phyloP scores from a whole-genome alignment of 768 basidiomycete genomes.

The Paxillus involutus region DNA sequence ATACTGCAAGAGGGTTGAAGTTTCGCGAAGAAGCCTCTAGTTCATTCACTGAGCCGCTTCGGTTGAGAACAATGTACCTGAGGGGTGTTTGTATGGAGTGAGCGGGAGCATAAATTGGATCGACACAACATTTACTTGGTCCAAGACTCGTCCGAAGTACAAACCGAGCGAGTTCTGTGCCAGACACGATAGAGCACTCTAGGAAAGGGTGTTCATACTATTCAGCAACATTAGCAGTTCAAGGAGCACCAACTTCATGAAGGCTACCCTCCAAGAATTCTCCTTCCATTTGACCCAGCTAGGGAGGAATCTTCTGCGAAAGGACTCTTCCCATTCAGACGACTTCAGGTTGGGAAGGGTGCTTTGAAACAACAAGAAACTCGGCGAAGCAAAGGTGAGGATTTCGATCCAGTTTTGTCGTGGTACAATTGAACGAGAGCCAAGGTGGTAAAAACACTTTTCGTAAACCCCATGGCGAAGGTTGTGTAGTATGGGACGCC shows the following conservation, averaged over 20 bases:
- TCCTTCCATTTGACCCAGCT: constrained; percentile 75
- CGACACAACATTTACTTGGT: constrained; percentile 54
- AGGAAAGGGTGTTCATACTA: constrained; percentile 10
- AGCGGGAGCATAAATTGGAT: background rate
- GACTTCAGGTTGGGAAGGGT: constrained; percentile 68
- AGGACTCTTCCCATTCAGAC: constrained; percentile 75
- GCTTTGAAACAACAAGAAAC: constrained; percentile 65
- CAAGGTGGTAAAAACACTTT: constrained; percentile 52
- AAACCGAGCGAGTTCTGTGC: constrained; percentile 68
- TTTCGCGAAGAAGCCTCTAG: constrained; percentile 64
- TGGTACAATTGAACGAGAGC: constrained; percentile 63
- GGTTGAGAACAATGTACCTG: constrained; percentile 75
- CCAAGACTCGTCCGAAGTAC: constrained; percentile 81
- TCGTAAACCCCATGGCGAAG: constrained; percentile 51
- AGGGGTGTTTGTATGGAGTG: background rate
- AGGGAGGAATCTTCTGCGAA: constrained; percentile 69
- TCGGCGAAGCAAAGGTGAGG: constrained; percentile 56
- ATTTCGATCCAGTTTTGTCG: constrained; percentile 82
- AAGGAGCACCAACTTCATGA: constrained; percentile 53
- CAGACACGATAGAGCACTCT: constrained; percentile 65
- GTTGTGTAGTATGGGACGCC: constrained; percentile 62
- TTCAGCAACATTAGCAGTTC: background rate
- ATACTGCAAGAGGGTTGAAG: constrained; percentile 66
- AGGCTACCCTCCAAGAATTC: constrained; percentile 66
- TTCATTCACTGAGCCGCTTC: constrained; percentile 73